Percentiles rank a stretch among this genome's conserved stretches.
These are phyloP conservation scores for Exutisphaerella laricina DNA, from an alignment of 2,329 filamentous ascomycete genomes.

Conservation along the genomic window DNA sequence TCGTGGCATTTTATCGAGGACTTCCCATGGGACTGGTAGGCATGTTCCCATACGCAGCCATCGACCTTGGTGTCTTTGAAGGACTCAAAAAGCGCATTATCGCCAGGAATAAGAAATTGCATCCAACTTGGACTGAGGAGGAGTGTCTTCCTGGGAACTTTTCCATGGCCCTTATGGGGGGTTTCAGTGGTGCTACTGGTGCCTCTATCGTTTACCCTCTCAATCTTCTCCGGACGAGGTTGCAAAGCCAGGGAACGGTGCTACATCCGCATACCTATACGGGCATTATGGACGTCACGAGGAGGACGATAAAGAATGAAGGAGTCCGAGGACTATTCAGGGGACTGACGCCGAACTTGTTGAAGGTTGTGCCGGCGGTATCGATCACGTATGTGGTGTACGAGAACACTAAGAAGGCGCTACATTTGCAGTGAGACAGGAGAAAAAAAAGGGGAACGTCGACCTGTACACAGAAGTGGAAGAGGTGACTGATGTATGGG, in stretches of 20 bases:
- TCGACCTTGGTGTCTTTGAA: constrained; percentile 94
- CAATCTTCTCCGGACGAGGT: constrained; percentile 81
- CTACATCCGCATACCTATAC: constrained; percentile 78
- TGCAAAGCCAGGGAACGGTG: constrained; percentile 87
- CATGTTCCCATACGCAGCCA: constrained; percentile 97
- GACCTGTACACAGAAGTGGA: too few relatives aligned
- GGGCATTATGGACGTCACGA: constrained; percentile 82
- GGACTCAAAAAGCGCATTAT: constrained; percentile 74
- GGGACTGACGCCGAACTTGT: constrained; percentile 85
- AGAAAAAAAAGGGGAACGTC: neutral
- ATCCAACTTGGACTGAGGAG: constrained; percentile 60
- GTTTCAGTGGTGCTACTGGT: constrained; percentile 83
- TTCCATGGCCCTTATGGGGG: constrained; percentile 80
- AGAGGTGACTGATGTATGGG: too few relatives aligned
- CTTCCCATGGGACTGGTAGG: constrained; percentile 89
- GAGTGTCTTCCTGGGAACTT: constrained; percentile 71
- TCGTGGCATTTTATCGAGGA: constrained; percentile 79
- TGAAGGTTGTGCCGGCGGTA: constrained; percentile 93
- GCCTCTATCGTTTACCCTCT: constrained; percentile 93
- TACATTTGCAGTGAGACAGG: constrained; percentile 36
- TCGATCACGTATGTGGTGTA: constrained; percentile 92
- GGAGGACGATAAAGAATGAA: constrained; percentile 75
- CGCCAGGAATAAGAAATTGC: constrained; percentile 55
- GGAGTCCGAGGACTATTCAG: constrained; percentile 86
- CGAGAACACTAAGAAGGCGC: constrained; percentile 75